Percentiles rank a stretch among this genome's conserved stretches.
These are phyloP conservation scores for Diacronema lutheri DNA, from an alignment of 78 protist genomes.

Conservation along the genomic window DNA sequence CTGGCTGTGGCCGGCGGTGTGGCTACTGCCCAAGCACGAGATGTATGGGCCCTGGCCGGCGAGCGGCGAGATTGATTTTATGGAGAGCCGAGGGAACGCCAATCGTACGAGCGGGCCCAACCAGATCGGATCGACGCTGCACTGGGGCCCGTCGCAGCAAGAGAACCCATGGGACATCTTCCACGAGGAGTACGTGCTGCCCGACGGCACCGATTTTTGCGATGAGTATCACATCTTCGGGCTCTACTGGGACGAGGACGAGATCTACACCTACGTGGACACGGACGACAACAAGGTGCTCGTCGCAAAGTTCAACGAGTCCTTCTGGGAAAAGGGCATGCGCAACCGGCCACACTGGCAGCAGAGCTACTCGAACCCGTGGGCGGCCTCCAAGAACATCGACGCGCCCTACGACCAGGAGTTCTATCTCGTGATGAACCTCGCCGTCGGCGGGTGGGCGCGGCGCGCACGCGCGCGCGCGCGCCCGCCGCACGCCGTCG, in stretches of 20 bases:
- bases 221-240: conserved; percentile 6
- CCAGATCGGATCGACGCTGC: conserved; percentile 19
- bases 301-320: background rate
- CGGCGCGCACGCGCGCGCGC: background rate
- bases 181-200: background rate
- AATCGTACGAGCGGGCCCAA: background rate
- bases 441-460: conserved; percentile 1
- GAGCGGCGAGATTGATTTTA: conserved; percentile 36
- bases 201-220: background rate
- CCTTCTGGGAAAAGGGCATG: background rate
- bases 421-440: conserved; percentile 29
- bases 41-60: conserved; percentile 40
- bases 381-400: background rate
- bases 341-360: background rate
- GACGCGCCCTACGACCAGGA: conserved; percentile 39
- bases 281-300: background rate
- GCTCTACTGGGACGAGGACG: conserved; percentile 7
- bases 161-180: background rate
- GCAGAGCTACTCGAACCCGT: conserved; percentile 12
- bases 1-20: conserved; percentile 55
- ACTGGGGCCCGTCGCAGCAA: conserved; percentile 19
- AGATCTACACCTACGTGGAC: conserved; percentile 12
- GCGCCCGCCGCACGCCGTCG: background rate
- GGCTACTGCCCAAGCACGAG: conserved; percentile 34
- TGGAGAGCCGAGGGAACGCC: conserved; percentile 33